These are phyloP conservation scores for Tolypocladium inflatum DNA, from an alignment of 2,329 filamentous ascomycete genomes.

Conservation along the genomic window DNA sequence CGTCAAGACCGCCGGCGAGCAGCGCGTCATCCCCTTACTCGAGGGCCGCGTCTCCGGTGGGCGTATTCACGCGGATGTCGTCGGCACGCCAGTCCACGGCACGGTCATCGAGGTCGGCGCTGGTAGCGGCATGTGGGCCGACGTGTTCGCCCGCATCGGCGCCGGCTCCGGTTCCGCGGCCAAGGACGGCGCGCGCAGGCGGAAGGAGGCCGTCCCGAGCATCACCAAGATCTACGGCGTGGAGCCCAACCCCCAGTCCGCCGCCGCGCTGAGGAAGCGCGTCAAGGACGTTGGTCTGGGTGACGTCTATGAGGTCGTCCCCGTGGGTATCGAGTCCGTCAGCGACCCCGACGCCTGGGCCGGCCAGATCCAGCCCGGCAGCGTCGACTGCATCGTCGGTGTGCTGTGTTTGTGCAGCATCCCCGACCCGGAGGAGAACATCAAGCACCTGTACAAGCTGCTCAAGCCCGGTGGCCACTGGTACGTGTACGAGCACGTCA, in stretches of 20 bases:
- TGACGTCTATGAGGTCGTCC: slow-evolving; percentile 51
- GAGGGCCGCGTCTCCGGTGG: slow-evolving; percentile 36
- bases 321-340: slow-evolving; percentile 52
- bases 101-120: slow-evolving; percentile 54
- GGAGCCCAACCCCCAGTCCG: slow-evolving; percentile 50
- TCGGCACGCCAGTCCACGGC: slow-evolving; percentile 32
- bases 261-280: slow-evolving; percentile 34
- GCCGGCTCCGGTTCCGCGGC: slow-evolving; percentile 3
- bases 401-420: slow-evolving; percentile 56
- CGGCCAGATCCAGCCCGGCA: slow-evolving; percentile 38
- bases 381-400: slow-evolving; percentile 50
- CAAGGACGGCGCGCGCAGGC: slow-evolving; percentile 6
- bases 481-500: slow-evolving; percentile 55
- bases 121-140: slow-evolving; percentile 51
- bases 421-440: slow-evolving; percentile 47
- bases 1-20: slow-evolving; percentile 31
- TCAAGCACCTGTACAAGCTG: slow-evolving; percentile 43
- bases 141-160: slow-evolving; percentile 33
- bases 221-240: slow-evolving; percentile 49
- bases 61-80: slow-evolving; percentile 19
- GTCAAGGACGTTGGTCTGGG: slow-evolving; percentile 43
- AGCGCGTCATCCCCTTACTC: slow-evolving; percentile 42
- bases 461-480: slow-evolving; percentile 53
- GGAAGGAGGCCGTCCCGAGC: slow-evolving; percentile 12
- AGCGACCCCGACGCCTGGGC: slow-evolving; percentile 28